Percentiles rank a stretch among this genome's conserved stretches.
phyloP scores from a whole-genome alignment of 176 grass and related monocot genomes.

The Ampelocalamus luodianensis region DNA sequence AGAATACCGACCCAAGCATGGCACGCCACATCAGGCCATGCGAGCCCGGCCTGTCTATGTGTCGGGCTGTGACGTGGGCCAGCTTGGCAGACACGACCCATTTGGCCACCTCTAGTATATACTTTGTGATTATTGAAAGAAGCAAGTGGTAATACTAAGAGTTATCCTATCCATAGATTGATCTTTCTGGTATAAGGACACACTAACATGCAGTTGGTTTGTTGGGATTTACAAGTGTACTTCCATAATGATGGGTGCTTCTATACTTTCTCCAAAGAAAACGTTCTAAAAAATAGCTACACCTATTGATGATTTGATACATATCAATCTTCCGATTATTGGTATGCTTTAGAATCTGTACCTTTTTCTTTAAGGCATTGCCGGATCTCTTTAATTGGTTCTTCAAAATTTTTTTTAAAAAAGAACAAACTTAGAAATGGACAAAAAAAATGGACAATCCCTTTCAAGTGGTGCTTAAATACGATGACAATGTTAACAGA shows the following conservation, averaged over 20 bases:
- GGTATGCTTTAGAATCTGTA: background rate
- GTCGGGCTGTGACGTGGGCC: too few species aligned
- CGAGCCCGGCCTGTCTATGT: too few species aligned
- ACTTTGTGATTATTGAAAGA: conserved; percentile 1
- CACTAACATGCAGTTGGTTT: background rate
- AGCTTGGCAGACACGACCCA: too few species aligned
- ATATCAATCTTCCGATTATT: background rate
- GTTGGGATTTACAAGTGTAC: background rate
- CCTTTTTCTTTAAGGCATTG: background rate
- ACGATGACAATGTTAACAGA: background rate
- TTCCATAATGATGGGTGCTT: background rate
- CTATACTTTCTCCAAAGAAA: background rate
- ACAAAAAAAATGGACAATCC: conserved; percentile 15
- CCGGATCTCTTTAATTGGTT: background rate
- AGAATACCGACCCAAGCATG: too few species aligned
- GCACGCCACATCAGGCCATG: too few species aligned
- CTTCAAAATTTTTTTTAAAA: background rate
- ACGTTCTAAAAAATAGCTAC: background rate
- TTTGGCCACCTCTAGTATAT: background rate
- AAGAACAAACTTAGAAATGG: background rate
- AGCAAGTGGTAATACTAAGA: background rate
- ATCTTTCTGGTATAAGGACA: background rate
- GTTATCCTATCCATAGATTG: background rate
- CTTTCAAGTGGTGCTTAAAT: conserved; percentile 31
- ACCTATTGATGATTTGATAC: background rate